Conservation (phyloP, 306 rosid species). For the Macrotyloma uniflorum region DNA sequence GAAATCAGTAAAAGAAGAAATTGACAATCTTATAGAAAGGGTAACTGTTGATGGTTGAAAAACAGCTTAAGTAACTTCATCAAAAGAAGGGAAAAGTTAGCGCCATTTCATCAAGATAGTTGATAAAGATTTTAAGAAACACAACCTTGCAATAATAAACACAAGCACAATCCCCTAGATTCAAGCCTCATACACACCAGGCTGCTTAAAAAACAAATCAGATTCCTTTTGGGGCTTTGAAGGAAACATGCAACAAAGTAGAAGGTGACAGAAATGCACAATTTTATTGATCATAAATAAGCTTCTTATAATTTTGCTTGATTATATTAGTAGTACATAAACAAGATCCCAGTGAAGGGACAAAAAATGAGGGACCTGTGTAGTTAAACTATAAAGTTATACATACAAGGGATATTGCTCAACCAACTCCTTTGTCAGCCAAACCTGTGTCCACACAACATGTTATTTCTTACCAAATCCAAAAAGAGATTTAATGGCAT, state of each 20-base stretch:
- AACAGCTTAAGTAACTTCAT: neutral
- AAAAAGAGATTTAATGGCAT: constrained; percentile 90
- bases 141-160: neutral
- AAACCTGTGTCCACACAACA: constrained; percentile 15
- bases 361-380: constrained; percentile 40
- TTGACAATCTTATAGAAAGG: neutral
- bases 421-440: constrained; percentile 39
- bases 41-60: neutral
- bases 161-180: constrained; percentile 1
- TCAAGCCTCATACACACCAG: neutral
- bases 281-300: constrained; percentile 27
- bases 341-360: constrained; percentile 29
- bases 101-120: neutral
- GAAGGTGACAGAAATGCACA: constrained; percentile 23
- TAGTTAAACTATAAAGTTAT: constrained; percentile 35
- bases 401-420: constrained; percentile 39
- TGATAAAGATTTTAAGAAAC: neutral
- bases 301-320: constrained; percentile 14
- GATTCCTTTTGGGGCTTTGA: neutral
- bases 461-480: constrained; percentile 78
- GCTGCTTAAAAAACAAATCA: neutral
- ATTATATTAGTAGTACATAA: constrained; percentile 24
- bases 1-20: neutral
- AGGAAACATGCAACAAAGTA: neutral
- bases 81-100: neutral